These are phyloP conservation scores for Yamadazyma nakazawae DNA, from an alignment of 805 yeast species.

Conservation along the genomic window DNA sequence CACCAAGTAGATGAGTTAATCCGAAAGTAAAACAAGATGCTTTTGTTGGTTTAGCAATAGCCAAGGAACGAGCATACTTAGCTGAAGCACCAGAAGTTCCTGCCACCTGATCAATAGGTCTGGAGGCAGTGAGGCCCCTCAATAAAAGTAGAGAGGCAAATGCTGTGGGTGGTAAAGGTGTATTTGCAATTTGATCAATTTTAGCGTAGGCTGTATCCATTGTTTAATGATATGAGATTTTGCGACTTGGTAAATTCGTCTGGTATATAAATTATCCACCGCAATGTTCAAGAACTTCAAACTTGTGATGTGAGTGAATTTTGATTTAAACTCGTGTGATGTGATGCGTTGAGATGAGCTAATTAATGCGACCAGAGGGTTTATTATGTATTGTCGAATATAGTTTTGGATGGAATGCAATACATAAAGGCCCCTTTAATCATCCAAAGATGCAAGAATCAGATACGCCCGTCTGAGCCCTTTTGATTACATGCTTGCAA, in stretches of 20 bases:
- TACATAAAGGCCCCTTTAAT: too few species aligned
- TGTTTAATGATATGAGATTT: background rate
- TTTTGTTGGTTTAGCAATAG: slow-evolving; percentile 32
- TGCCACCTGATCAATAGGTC: slow-evolving; percentile 14
- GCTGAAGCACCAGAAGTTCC: slow-evolving; percentile 21
- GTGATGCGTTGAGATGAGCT: too few species aligned
- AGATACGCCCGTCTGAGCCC: too few species aligned
- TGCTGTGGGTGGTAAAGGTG: slow-evolving; percentile 19
- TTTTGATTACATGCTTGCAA: too few species aligned
- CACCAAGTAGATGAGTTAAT: slow-evolving; percentile 59
- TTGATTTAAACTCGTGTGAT: background rate
- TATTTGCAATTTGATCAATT: background rate
- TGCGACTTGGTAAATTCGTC: background rate
- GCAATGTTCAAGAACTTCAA: background rate
- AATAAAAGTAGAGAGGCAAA: slow-evolving; percentile 15
- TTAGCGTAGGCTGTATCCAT: background rate
- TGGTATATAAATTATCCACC: background rate
- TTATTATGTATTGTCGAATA: too few species aligned
- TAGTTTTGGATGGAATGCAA: too few species aligned
- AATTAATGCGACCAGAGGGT: too few species aligned
- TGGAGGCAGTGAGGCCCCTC: slow-evolving; percentile 15
- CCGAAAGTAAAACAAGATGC: slow-evolving; percentile 55
- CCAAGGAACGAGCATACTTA: slow-evolving; percentile 17
- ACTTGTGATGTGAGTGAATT: too few species aligned
- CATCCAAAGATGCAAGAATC: too few species aligned